Evolutionary conservation across 2,329 filamentous ascomycete genomes (phyloP).

Genomic region (Tolypocladium paradoxum): DNA sequence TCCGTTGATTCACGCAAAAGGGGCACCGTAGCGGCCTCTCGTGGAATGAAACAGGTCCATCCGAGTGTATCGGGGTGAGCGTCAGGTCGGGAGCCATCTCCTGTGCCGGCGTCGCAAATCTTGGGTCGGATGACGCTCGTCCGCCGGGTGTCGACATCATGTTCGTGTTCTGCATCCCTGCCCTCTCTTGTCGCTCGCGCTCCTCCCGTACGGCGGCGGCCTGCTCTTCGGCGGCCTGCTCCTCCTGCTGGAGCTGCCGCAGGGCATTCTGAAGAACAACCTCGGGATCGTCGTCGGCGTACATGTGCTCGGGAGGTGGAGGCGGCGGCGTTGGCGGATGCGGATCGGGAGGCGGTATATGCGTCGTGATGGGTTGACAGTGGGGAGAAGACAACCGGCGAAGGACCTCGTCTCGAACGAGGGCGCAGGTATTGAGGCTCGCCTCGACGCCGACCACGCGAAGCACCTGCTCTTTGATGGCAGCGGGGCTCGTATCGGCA

Average conservation of each 20-base stretch:
- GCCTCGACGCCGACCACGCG: slow-evolving; percentile 45
- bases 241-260: slow-evolving; percentile 46
- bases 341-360: slow-evolving; percentile 11
- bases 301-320: slow-evolving; percentile 26
- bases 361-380: slow-evolving; percentile 10
- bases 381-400: slow-evolving; percentile 21
- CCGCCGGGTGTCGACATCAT: slow-evolving; percentile 22
- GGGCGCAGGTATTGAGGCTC: slow-evolving; percentile 40
- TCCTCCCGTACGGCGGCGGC: slow-evolving; percentile 43
- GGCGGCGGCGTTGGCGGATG: slow-evolving; percentile 14
- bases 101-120: slow-evolving; percentile 23
- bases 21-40: slow-evolving; percentile 46
- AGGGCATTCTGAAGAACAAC: slow-evolving; percentile 48
- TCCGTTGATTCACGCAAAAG: slow-evolving; percentile 50
- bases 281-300: slow-evolving; percentile 44
- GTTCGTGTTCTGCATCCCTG: slow-evolving; percentile 13
- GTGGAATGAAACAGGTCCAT: slow-evolving; percentile 31
- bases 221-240: slow-evolving; percentile 46
- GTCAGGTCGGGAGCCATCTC: slow-evolving; percentile 32
- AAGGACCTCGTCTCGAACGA: slow-evolving; percentile 48
- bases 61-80: slow-evolving; percentile 44
- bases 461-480: slow-evolving; percentile 46
- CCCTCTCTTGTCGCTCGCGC: slow-evolving; percentile 36
- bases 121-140: slow-evolving; percentile 18
- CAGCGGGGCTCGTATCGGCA: slow-evolving; percentile 46